A percentile compares a stretch with the other conserved stretches of the same genome.
Evolutionary conservation across 169 alveolate species (phyloP).

Genomic region (Plasmodium knowlesi): DNA sequence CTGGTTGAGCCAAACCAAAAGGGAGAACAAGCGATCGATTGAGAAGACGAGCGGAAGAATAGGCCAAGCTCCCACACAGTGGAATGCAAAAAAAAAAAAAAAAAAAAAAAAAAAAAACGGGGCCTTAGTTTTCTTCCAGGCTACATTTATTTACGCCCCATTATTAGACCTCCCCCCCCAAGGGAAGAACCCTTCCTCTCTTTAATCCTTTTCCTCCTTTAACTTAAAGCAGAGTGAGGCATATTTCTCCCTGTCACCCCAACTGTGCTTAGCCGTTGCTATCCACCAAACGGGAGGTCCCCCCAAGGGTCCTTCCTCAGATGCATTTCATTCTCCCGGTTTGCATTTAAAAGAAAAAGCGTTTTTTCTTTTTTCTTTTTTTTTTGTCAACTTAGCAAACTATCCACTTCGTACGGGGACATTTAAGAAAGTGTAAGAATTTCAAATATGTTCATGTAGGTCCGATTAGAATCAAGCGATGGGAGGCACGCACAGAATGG

Average conservation of each 20-base stretch:
- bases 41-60: neutral
- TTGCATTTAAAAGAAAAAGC: neutral
- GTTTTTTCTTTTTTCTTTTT: neutral
- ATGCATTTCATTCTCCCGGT: neutral
- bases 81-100: neutral
- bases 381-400: neutral
- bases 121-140: neutral
- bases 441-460: neutral
- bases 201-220: neutral
- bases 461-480: neutral
- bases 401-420: neutral
- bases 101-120: neutral
- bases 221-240: neutral
- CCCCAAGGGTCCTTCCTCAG: neutral
- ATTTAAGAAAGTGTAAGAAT: neutral
- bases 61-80: neutral
- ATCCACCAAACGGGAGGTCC: neutral
- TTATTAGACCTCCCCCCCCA: neutral
- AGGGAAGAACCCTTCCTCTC: too few species aligned
- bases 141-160: neutral
- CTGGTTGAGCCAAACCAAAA: neutral
- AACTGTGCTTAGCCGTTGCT: neutral
- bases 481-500: neutral
- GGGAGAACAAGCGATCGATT: neutral
- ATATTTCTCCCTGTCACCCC: neutral